phyloP scores from a whole-genome alignment of 805 yeast species.

The Myxozyma vanderwaltii region DNA sequence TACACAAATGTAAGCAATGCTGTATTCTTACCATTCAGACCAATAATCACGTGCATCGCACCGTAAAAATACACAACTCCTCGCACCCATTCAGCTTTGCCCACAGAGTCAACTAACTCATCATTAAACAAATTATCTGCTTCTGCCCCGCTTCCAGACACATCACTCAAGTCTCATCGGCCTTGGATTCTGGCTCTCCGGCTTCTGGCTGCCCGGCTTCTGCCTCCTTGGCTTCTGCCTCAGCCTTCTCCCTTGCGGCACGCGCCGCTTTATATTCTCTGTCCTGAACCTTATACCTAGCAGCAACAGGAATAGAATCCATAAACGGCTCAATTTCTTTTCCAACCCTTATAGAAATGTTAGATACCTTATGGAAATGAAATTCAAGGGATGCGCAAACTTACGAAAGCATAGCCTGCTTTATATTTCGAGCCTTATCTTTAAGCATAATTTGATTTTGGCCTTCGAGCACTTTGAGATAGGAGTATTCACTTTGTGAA shows the following conservation, averaged over 20 bases:
- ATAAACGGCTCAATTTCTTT: background rate
- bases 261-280: background rate
- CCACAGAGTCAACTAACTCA: too few relatives aligned
- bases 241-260: background rate
- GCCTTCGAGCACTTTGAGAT: constrained; percentile 19
- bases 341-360: background rate
- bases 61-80: too few relatives aligned
- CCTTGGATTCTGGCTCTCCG: too few relatives aligned
- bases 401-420: constrained; percentile 15
- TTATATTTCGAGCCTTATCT: constrained; percentile 30
- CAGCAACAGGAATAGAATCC: background rate
- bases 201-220: background rate
- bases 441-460: constrained; percentile 22
- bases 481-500: background rate
- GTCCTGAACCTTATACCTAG: background rate
- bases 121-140: too few relatives aligned
- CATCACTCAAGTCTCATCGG: too few relatives aligned
- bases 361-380: background rate
- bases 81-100: too few relatives aligned
- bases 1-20: too few relatives aligned
- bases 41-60: too few relatives aligned
- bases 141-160: too few relatives aligned
- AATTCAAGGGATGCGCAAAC: background rate
- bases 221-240: background rate
- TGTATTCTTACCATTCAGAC: too few relatives aligned